phyloP scores from a whole-genome alignment of 2,329 filamentous ascomycete species.

The Fusarium annulatum region DNA sequence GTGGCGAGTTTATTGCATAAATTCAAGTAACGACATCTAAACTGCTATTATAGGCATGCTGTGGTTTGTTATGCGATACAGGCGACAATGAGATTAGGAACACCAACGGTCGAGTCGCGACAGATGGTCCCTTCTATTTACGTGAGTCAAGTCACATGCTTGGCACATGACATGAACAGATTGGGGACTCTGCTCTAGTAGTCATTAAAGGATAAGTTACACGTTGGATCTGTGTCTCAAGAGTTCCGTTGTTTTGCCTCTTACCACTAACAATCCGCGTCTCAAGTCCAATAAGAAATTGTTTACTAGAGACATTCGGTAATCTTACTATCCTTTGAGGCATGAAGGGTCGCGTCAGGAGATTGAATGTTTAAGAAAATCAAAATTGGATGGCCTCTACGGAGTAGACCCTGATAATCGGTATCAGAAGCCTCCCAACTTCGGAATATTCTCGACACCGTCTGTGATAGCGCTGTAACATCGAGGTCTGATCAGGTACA shows the following conservation, averaged over 20 bases:
- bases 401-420: not conserved
- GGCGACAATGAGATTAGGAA: not conserved
- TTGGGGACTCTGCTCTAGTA: not conserved
- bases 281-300: not conserved
- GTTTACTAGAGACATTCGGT: not conserved
- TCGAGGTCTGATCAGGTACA: not conserved
- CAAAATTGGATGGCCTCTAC: constrained; percentile 7
- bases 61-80: not conserved
- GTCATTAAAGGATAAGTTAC: not conserved
- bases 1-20: not conserved
- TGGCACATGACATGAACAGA: not conserved
- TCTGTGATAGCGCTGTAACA: not conserved
- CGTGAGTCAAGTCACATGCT: not conserved
- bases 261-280: not conserved
- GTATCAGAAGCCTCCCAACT: not conserved
- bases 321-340: not conserved
- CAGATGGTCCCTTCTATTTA: not conserved
- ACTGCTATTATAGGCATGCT: not conserved
- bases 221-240: not conserved
- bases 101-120: not conserved
- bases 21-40: fast-evolving
- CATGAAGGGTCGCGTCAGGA: constrained; percentile 7
- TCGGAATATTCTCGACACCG: not conserved
- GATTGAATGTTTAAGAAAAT: constrained; percentile 21
- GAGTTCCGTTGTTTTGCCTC: not conserved